A percentile compares a stretch with the other conserved stretches of the same genome.
Conservation (phyloP, 257 asterid species). For the Gynochthodes officinalis region DNA sequence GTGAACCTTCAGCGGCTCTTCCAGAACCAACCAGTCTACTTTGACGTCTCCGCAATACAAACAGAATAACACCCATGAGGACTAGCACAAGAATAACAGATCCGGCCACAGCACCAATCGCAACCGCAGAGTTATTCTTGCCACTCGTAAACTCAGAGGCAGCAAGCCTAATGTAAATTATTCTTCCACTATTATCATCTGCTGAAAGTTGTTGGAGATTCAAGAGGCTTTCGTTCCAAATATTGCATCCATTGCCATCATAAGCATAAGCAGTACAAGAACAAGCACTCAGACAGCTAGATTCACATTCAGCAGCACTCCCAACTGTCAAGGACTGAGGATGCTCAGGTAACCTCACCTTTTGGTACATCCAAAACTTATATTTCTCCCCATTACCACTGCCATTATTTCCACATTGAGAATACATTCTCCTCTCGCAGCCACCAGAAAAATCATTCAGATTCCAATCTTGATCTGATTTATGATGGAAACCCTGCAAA, state of each 20-base stretch:
- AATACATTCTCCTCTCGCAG: conserved; percentile 22
- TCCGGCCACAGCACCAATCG: too few relatives aligned
- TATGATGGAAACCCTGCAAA: conserved; percentile 27
- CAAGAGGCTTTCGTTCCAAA: conserved; percentile 18
- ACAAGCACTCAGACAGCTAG: conserved; percentile 38
- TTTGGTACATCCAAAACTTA: conserved; percentile 12
- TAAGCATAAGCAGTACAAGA: conserved; percentile 40
- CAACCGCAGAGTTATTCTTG: too few relatives aligned
- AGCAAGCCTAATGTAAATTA: conserved; percentile 22
- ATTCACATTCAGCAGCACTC: conserved; percentile 31
- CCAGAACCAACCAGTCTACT: too few relatives aligned
- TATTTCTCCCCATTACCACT: conserved; percentile 18
- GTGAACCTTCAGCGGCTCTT: too few relatives aligned
- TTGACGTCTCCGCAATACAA: too few relatives aligned
- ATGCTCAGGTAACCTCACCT: conserved; percentile 18
- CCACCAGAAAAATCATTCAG: conserved; percentile 43
- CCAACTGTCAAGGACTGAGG: conserved; percentile 14
- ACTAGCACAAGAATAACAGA: too few relatives aligned
- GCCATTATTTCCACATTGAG: conserved; percentile 20
- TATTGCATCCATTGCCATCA: conserved; percentile 14
- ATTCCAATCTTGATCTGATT: conserved; percentile 25
- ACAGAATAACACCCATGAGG: too few relatives aligned
- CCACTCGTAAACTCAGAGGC: too few relatives aligned
- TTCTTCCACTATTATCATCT: conserved; percentile 17
- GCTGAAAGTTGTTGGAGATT: conserved; percentile 20